phyloP scores from a whole-genome alignment of 2,329 filamentous ascomycete genomes.

The Xylariaceae sp. region DNA sequence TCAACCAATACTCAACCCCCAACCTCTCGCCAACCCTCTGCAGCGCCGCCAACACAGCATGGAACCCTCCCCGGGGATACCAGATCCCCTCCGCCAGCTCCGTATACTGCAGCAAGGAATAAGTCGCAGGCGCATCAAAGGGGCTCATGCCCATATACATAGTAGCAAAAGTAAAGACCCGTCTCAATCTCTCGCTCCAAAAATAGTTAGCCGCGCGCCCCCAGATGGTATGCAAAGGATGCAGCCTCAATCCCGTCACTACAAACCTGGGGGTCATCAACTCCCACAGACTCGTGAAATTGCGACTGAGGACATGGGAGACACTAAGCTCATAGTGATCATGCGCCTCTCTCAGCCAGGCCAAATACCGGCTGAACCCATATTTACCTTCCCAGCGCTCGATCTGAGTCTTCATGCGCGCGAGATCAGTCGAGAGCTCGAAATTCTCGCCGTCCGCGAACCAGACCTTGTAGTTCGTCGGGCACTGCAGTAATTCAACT shows the following conservation, averaged over 20 bases:
- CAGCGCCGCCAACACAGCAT: slow-evolving; percentile 59
- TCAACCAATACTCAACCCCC: slow-evolving; percentile 61
- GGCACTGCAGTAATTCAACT: slow-evolving; percentile 66
- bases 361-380: slow-evolving; percentile 66
- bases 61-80: slow-evolving; percentile 70
- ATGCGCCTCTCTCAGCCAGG: slow-evolving; percentile 64
- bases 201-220: slow-evolving; percentile 63
- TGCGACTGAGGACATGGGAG: slow-evolving; percentile 60
- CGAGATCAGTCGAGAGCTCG: slow-evolving; percentile 62
- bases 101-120: slow-evolving; percentile 70
- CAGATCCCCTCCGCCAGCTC: slow-evolving; percentile 73
- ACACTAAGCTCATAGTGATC: slow-evolving; percentile 66
- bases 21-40: slow-evolving; percentile 58
- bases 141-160: slow-evolving; percentile 85
- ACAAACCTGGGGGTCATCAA: slow-evolving; percentile 59
- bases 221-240: slow-evolving; percentile 70
- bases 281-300: slow-evolving; percentile 58
- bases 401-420: slow-evolving; percentile 67
- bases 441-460: slow-evolving; percentile 65
- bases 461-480: slow-evolving; percentile 72
- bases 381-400: slow-evolving; percentile 70
- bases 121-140: slow-evolving; percentile 71
- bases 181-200: slow-evolving; percentile 61
- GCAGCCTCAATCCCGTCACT: slow-evolving; percentile 53
- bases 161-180: slow-evolving; percentile 72